These are phyloP conservation scores for Amaranthus tricolor DNA, from an alignment of 179 eudicot genomes.

Conservation along the genomic window DNA sequence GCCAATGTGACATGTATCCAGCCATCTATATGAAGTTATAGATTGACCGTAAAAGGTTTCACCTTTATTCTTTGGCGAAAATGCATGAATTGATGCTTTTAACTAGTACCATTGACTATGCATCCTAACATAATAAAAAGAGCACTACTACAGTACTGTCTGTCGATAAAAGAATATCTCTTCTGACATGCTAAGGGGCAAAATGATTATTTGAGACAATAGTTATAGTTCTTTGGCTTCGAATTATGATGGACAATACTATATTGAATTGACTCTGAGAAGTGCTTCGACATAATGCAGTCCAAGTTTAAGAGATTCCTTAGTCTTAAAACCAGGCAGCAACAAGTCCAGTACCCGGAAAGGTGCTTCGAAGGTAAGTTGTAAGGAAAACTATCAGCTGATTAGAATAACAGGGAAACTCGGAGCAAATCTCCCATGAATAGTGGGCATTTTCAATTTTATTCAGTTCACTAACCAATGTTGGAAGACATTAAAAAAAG, in stretches of 20 bases:
- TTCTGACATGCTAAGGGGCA: too few relatives aligned
- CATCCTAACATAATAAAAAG: not conserved
- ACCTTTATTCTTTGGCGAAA: not conserved
- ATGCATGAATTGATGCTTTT: not conserved
- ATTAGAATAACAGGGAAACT: not conserved
- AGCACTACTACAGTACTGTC: too few relatives aligned
- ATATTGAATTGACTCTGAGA: too few relatives aligned
- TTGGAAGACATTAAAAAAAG: not conserved
- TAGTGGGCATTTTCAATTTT: not conserved
- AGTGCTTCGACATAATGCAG: not conserved
- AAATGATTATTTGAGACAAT: too few relatives aligned
- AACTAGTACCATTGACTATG: not conserved
- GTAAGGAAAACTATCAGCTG: not conserved
- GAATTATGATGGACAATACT: too few relatives aligned
- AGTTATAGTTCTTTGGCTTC: too few relatives aligned
- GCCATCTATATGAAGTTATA: not conserved
- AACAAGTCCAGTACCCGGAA: not conserved
- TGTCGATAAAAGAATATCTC: too few relatives aligned
- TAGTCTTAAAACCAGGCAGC: not conserved
- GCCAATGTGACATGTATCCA: not conserved
- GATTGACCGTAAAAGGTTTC: not conserved
- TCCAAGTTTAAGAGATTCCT: not conserved
- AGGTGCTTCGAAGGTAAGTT: not conserved
- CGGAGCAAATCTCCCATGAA: not conserved
- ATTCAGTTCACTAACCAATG: not conserved